A percentile compares a stretch with the other conserved stretches of the same genome.
These are phyloP conservation scores for Begonia loranthoides DNA, from an alignment of 306 rosid species.

Conservation along the genomic window DNA sequence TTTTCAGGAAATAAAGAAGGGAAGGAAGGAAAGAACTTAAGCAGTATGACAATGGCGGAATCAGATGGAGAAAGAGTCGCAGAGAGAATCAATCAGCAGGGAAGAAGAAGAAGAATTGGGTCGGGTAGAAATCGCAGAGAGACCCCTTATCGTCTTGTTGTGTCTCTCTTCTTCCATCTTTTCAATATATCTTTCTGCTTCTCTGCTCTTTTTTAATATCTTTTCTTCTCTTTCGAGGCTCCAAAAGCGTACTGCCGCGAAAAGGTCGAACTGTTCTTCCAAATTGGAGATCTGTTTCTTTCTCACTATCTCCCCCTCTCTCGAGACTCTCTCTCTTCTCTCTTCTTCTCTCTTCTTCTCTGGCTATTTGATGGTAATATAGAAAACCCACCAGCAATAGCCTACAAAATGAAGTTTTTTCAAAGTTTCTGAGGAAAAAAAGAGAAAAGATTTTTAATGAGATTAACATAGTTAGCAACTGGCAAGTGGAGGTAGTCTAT, in stretches of 20 bases:
- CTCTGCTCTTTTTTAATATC: conserved; percentile 12
- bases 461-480: conserved; percentile 13
- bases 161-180: conserved; percentile 20
- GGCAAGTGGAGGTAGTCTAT: conserved; percentile 52
- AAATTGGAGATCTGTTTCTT: conserved; percentile 16
- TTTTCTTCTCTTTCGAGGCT: conserved; percentile 14
- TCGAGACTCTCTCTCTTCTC: too few species aligned
- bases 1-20: background rate
- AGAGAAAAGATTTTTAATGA: too few species aligned
- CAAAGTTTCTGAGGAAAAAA: too few species aligned
- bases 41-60: too few species aligned
- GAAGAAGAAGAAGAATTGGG: conserved; percentile 18
- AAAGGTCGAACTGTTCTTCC: conserved; percentile 37
- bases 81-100: background rate
- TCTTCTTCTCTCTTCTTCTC: too few species aligned
- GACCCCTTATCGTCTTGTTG: conserved; percentile 21
- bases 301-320: background rate
- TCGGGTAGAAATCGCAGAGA: conserved; percentile 12
- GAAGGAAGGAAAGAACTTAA: too few species aligned
- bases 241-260: conserved; percentile 20
- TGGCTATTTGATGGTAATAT: too few species aligned
- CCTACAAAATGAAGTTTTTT: too few species aligned
- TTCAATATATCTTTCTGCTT: conserved; percentile 29
- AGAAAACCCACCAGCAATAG: too few species aligned
- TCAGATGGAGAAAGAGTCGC: too few species aligned